Base-by-base conservation (phyloP, 163 green algal genomes). In the Prototheca wickerhamii region DNA sequence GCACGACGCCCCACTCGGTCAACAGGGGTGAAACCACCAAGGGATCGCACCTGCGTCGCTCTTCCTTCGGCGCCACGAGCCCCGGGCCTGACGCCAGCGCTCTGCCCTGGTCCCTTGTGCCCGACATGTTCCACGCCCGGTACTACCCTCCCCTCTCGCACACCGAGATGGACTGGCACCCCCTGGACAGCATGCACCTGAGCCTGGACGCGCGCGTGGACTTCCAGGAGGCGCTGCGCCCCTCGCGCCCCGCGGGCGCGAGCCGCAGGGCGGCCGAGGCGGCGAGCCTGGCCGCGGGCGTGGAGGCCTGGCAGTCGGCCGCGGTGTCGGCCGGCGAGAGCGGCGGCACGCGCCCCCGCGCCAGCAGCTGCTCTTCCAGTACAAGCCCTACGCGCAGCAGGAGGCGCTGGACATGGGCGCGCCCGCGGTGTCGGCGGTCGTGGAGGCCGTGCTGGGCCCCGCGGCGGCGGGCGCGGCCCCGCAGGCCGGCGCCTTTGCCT, bases 381-480 rank as follows among this genome's bases (percentile, higher is more conserved):
- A 86, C 53, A 76, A 80, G 68, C 77, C 81, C 1, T 91, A 91
- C 76, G 74, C 68, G 28, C 50, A 81, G 54, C 76, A 89, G 55
- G 73, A 75, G 30, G 34, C 62, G 32, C 56, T 83, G 51, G 50
- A 42, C 8, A 25, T 82, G 23, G 56, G 64, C 4, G 70, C 77
- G 3, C 35, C 37, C 4, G 69, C 70, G 26, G 61, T 87, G 34
- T 34, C 63, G 4, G 58, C 63, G 25, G 67, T 64, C 7, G 40
- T 79, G 29, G 72, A 79, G 53, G 72, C 66, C 23, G 72, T 61
- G 26, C 69, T 79, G 65, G 72, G 72, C 53, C 12, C 25, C 23
- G 23, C 12, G 23, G 7, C n/a, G 7, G 23, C 29, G 3, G 29
- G 17, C n/a, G 23, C 28, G 25, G 53, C 17, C 21, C n/a, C 53